Conservation (phyloP, 805 yeast species). For the Vanderwaltozyma verrucispora region DNA sequence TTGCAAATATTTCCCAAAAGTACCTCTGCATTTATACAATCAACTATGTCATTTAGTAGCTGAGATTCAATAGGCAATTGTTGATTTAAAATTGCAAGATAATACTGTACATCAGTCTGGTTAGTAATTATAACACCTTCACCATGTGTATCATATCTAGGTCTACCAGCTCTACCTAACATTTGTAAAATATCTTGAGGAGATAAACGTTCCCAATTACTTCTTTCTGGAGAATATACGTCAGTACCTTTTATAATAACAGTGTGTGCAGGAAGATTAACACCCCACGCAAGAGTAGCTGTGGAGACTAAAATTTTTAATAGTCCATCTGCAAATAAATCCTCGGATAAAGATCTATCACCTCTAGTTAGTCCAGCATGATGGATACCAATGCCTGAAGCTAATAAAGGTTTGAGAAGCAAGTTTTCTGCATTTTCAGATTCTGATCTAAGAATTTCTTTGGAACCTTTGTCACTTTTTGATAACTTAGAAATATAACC, state of each 20-base stretch:
- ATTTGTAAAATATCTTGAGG: conserved; percentile 93
- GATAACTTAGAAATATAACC: conserved; percentile 38
- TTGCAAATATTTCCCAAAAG: conserved; percentile 56
- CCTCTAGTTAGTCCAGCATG: conserved; percentile 76
- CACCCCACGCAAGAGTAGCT: conserved; percentile 97
- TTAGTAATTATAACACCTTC: conserved; percentile 90
- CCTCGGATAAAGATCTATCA: conserved; percentile 74
- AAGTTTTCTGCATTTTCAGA: conserved; percentile 43
- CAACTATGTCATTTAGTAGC: conserved; percentile 57
- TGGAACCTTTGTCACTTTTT: conserved; percentile 42
- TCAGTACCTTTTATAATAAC: conserved; percentile 91
- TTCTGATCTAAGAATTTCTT: conserved; percentile 55
- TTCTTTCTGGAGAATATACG: conserved; percentile 82
- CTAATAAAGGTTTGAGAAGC: conserved; percentile 48
- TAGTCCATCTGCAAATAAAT: conserved; percentile 79
- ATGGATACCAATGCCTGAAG: conserved; percentile 76
- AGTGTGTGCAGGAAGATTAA: conserved; percentile 88
- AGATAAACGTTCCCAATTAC: conserved; percentile 82
- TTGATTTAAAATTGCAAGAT: conserved; percentile 81
- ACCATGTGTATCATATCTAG: conserved; percentile 84
- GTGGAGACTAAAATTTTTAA: conserved; percentile 80
- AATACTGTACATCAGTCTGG: conserved; percentile 77
- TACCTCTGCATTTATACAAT: conserved; percentile 77
- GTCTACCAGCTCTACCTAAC: conserved; percentile 98
- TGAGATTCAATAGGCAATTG: conserved; percentile 92